Evolutionary conservation across 768 basidiomycete genomes (phyloP), one percentile per base, ranked within the genome.

Genomic region (Fomitopsis serialis): DNA sequence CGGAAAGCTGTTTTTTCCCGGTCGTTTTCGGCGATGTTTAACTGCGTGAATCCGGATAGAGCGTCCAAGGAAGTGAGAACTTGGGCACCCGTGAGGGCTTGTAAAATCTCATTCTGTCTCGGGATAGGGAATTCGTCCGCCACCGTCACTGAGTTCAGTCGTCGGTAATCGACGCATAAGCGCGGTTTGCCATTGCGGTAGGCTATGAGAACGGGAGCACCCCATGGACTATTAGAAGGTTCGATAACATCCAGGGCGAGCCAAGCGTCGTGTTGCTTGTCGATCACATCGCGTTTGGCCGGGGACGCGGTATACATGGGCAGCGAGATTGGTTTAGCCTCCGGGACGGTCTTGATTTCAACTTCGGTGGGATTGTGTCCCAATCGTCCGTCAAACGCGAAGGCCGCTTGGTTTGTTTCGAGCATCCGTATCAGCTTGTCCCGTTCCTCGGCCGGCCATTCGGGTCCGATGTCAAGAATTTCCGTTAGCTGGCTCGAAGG

Each of bases 31-130:
- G 51, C 53, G 45, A 74, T 63, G 37, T 64, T 58, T 0, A 74
- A 52, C 52, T 78, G 77, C 0, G 70, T 74, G 51, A 76, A 78
- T 9, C 74, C 72, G 0, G 74, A 63, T 0, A 72, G 51, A 0
- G 71, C 69, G 56, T 75, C 72, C 6, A 76, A 55, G 0, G 70
- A 61, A 0, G 71, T 63, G 1, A 77, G 55, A 4, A 52, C 55
- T 37, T 57, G 65, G 0, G 63, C 55, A 62, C 0, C 29, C 11
- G 29, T 6, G 6, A 67, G 63, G 6, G 63, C 59, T 10, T 55
- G 37, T 2, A 61, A 53, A 10, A 54, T 61, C 58, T 64, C 42
- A 45, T 54, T 25, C 53, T 61, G 50, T 43, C 65, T 11, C 4
- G 59, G 45, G 22, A 61, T 35, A 34, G 51, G 67, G 53, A 67